Conservation (phyloP, 176 grass and related monocot species). For the Bothriochloa decipiens region DNA sequence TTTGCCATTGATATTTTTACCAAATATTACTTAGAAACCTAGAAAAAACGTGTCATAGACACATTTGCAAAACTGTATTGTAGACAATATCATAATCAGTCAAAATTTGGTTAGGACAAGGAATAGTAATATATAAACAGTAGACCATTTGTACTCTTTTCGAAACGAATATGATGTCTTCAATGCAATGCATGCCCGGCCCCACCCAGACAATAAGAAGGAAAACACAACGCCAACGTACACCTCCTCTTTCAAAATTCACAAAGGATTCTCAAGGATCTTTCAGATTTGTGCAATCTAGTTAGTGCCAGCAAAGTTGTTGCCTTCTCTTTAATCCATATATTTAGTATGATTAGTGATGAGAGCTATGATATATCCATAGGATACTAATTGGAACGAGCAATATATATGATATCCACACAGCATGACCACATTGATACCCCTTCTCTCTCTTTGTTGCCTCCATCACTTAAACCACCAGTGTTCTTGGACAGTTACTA, state of each 20-base stretch:
- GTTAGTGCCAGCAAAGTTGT: constrained; percentile 16
- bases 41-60: too few relatives aligned
- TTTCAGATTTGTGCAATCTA: constrained; percentile 45
- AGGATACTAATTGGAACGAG: neutral
- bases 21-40: neutral
- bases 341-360: constrained; percentile 15
- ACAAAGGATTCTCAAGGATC: constrained; percentile 1
- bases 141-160: neutral
- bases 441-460: neutral
- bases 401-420: neutral
- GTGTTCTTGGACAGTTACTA: neutral
- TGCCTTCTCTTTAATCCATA: neutral
- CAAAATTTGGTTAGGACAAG: neutral
- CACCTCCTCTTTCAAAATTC: neutral
- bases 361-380: constrained; percentile 8
- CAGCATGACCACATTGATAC: constrained; percentile 17
- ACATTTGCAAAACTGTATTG: neutral
- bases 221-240: neutral
- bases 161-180: neutral
- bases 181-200: neutral
- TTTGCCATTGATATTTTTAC: neutral
- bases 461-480: constrained; percentile 10
- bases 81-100: neutral
- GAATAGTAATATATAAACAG: neutral
- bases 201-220: neutral